Evolutionary conservation across 345 rosid genomes (phyloP).

Genomic region (Brassica carinata): DNA sequence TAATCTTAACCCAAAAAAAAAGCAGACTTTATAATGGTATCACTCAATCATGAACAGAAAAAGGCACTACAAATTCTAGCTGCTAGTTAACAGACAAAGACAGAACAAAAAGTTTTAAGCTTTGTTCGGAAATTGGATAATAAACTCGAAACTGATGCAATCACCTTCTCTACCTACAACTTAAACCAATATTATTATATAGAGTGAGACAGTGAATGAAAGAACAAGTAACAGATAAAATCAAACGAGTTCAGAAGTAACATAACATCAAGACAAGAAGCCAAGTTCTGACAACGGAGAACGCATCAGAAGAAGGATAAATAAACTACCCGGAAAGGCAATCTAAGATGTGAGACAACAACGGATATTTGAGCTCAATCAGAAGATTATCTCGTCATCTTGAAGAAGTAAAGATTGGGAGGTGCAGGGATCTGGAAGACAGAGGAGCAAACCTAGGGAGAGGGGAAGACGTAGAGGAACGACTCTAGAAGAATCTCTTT

Average conservation of each 20-base stretch:
- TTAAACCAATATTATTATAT: not conserved
- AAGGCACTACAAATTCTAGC: not conserved
- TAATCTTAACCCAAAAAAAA: not conserved
- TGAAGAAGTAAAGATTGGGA: not conserved
- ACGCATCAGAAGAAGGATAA: not conserved
- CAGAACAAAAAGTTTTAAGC: not conserved
- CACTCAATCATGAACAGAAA: conserved; percentile 10
- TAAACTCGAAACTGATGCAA: not conserved
- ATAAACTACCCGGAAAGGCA: not conserved
- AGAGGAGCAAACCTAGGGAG: conserved; percentile 27
- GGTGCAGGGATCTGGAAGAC: not conserved
- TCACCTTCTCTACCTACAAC: not conserved
- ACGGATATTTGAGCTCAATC: not conserved
- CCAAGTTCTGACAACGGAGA: not conserved
- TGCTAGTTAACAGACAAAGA: not conserved
- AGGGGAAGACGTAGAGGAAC: conserved; percentile 22
- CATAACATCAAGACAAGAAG: not conserved
- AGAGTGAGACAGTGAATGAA: not conserved
- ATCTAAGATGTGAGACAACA: conserved; percentile 16
- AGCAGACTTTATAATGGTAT: not conserved
- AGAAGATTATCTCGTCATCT: conserved; percentile 30
- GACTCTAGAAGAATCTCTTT: conserved; percentile 10
- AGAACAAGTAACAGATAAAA: not conserved
- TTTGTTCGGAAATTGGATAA: not conserved
- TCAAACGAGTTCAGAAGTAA: too few species aligned